A percentile compares a stretch with the other conserved stretches of the same genome.
Conservation (phyloP, 1,284 basidiomycete genomes). For the Bjerkandera adusta region DNA sequence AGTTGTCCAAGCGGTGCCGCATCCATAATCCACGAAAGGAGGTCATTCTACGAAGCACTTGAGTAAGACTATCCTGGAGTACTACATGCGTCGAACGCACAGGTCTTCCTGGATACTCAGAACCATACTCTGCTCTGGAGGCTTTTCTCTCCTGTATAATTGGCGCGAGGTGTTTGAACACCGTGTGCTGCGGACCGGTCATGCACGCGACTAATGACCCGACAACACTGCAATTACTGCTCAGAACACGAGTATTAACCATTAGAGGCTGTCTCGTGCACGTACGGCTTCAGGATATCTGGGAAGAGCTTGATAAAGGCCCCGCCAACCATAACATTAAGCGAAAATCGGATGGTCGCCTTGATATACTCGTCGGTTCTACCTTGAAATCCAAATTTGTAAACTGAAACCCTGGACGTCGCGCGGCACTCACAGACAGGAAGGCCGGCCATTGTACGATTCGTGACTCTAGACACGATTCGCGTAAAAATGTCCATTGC, state of each 20-base stretch:
- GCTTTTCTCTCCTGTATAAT: not conserved
- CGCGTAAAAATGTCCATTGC: not conserved
- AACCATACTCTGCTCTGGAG: not conserved
- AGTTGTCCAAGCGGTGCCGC: not conserved
- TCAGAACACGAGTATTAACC: no score
- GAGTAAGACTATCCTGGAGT: not conserved
- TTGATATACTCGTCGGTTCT: constrained; percentile 1
- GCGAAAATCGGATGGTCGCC: not conserved
- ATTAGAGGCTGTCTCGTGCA: not conserved
- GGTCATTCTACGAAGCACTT: constrained; percentile 1
- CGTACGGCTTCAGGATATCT: constrained; percentile 4
- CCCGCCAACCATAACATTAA: not conserved
- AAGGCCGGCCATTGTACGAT: constrained; percentile 3
- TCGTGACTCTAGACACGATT: not conserved
- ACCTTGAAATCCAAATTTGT: no score
- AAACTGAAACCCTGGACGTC: no score
- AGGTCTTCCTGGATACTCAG: not conserved
- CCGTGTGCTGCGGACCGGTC: not conserved
- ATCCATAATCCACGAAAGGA: constrained; percentile 7
- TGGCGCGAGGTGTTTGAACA: not conserved
- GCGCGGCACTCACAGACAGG: constrained; percentile 1
- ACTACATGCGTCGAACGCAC: not conserved
- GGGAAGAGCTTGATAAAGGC: constrained; percentile 2
- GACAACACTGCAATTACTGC: no score
- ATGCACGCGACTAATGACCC: not conserved